Percentiles rank a stretch among this genome's conserved stretches.
Evolutionary conservation across 2,329 filamentous ascomycete species (phyloP).

Genomic region (Ceratocystis huliohia): DNA sequence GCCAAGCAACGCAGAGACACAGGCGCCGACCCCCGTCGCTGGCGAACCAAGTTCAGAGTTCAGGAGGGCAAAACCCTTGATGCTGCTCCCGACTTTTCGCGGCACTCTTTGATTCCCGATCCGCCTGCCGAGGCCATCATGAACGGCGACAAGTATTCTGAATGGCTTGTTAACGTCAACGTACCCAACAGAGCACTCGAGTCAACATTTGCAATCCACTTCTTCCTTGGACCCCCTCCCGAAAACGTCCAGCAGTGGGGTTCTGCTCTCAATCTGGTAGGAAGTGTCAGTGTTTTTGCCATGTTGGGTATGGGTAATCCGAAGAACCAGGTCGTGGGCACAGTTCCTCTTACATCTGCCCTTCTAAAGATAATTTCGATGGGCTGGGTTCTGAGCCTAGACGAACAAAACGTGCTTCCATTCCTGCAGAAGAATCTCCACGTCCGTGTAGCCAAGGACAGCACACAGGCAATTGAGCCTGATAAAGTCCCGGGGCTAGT

Average conservation of each 20-base stretch:
- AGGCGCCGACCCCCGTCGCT: constrained; percentile 5
- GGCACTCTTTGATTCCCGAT: constrained; percentile 19
- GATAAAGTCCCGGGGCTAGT: constrained; percentile 28
- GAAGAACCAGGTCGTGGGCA: constrained; percentile 27
- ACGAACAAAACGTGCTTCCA: constrained; percentile 29
- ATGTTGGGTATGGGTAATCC: constrained; percentile 24
- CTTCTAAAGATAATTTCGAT: constrained; percentile 33
- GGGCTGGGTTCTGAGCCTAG: constrained; percentile 30
- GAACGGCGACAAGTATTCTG: constrained; percentile 35
- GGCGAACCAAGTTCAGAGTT: constrained; percentile 18
- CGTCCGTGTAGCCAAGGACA: constrained; percentile 27
- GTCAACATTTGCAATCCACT: constrained; percentile 48
- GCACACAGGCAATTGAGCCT: constrained; percentile 24
- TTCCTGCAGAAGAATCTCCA: constrained; percentile 33
- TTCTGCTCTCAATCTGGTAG: constrained; percentile 43
- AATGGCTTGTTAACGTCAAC: constrained; percentile 58
- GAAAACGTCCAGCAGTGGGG: constrained; percentile 39
- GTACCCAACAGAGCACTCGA: constrained; percentile 48
- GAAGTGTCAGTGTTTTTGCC: constrained; percentile 46
- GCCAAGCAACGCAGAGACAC: constrained; percentile 24
- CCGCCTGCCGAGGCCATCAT: constrained; percentile 28
- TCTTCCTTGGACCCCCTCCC: constrained; percentile 51
- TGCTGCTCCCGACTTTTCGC: constrained; percentile 20
- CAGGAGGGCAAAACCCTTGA: constrained; percentile 20
- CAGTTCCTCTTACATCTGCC: constrained; percentile 40